A percentile compares a stretch with the other conserved stretches of the same genome.
Conservation (phyloP, 805 yeast species). For the Metschnikowia henanensis region DNA sequence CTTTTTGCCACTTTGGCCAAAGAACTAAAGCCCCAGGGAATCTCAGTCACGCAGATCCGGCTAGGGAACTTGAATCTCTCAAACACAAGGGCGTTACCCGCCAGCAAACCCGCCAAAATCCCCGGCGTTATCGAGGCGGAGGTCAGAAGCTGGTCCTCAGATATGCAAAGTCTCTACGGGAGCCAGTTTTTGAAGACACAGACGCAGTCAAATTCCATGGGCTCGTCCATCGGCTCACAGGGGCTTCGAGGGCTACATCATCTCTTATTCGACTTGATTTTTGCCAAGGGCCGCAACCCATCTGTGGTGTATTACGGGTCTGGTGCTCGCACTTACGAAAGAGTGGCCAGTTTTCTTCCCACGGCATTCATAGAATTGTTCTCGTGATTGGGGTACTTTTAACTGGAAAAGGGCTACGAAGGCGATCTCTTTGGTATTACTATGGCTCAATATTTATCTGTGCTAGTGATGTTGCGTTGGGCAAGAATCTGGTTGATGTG, state of each 20-base stretch:
- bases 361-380: conserved; percentile 30
- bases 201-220: conserved; percentile 31
- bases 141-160: conserved; percentile 39
- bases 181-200: conserved; percentile 32
- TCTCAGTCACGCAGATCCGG: conserved; percentile 40
- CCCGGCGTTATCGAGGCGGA: conserved; percentile 35
- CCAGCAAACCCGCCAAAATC: conserved; percentile 22
- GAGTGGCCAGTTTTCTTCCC: conserved; percentile 33
- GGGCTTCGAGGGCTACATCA: conserved; percentile 39
- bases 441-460: no score
- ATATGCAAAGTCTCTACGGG: conserved; percentile 34
- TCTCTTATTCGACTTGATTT: conserved; percentile 39
- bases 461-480: no score
- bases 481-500: no score
- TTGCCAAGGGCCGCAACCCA: conserved; percentile 22
- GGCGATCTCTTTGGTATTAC: no score
- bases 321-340: conserved; percentile 42
- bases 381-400: no score
- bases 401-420: no score
- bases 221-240: conserved; percentile 22
- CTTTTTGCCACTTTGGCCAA: conserved; percentile 36
- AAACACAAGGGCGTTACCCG: conserved; percentile 18
- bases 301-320: conserved; percentile 41
- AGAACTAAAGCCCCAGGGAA: conserved; percentile 35
- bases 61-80: conserved; percentile 41